Evolutionary conservation across 805 yeast species (phyloP).

Genomic region (Kuraishia piskuri): DNA sequence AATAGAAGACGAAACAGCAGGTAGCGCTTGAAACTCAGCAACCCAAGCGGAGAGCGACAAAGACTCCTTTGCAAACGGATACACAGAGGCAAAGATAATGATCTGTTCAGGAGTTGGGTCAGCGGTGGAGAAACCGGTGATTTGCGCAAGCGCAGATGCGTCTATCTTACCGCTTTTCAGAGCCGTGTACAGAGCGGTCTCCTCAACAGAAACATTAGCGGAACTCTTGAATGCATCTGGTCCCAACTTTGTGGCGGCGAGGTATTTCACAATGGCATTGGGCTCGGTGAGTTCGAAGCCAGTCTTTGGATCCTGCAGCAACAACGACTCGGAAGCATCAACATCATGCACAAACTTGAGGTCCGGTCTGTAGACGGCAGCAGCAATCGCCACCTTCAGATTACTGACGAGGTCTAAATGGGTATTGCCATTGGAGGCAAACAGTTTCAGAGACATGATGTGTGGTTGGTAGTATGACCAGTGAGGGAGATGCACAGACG

Average conservation of each 20-base stretch:
- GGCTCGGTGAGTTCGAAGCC: constrained; percentile 50
- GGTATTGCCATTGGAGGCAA: constrained; percentile 21
- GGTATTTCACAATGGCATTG: constrained; percentile 61
- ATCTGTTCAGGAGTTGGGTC: constrained; percentile 42
- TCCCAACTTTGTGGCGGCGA: constrained; percentile 22
- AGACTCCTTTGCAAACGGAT: constrained; percentile 25
- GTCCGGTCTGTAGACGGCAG: constrained; percentile 21
- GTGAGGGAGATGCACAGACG: too few relatives aligned
- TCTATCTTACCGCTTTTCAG: constrained; percentile 27
- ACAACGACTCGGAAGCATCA: constrained; percentile 12
- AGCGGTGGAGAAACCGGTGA: constrained; percentile 13
- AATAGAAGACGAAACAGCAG: constrained; percentile 36
- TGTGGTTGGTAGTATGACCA: neutral
- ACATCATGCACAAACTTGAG: constrained; percentile 16
- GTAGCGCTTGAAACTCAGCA: constrained; percentile 26
- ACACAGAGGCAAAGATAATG: constrained; percentile 51
- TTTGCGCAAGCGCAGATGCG: neutral
- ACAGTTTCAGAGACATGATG: constrained; percentile 20
- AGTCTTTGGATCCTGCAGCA: constrained; percentile 24
- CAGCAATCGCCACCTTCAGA: constrained; percentile 36
- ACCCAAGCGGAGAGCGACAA: constrained; percentile 27
- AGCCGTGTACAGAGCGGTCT: constrained; percentile 31
- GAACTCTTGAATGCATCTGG: constrained; percentile 22
- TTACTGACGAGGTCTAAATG: constrained; percentile 26
- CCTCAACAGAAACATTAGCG: constrained; percentile 31